phyloP scores from a whole-genome alignment of 352 stramenopile species.

The Pythium vanterpoolii region DNA sequence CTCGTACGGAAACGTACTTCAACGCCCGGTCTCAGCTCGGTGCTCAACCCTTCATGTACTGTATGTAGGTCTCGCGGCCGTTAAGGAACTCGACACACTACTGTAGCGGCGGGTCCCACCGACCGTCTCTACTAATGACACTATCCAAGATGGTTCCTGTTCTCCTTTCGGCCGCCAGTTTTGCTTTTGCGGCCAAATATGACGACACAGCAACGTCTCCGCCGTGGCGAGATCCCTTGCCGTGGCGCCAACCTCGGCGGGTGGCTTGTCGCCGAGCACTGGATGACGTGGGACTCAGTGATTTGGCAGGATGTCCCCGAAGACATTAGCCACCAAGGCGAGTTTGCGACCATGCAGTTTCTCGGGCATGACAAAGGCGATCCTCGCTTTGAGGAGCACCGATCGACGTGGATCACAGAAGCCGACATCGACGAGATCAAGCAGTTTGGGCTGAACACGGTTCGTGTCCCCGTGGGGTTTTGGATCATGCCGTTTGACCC shows the following conservation, averaged over 20 bases:
- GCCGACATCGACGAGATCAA: constrained; percentile 68
- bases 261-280: constrained; percentile 83
- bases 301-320: constrained; percentile 79
- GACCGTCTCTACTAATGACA: not conserved
- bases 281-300: constrained; percentile 73
- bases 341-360: constrained; percentile 50
- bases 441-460: constrained; percentile 58
- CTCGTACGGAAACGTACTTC: constrained; percentile 20
- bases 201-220: constrained; percentile 20
- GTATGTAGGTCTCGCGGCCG: constrained; percentile 26
- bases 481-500: constrained; percentile 65
- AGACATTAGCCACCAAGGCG: constrained; percentile 45
- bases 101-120: constrained; percentile 7
- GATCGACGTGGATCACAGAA: constrained; percentile 72
- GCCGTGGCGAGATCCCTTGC: constrained; percentile 29
- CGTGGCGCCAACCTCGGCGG: constrained; percentile 81
- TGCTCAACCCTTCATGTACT: not conserved
- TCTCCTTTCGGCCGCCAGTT: not conserved
- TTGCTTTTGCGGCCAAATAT: not conserved
- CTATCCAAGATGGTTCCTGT: not conserved
- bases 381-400: constrained; percentile 70
- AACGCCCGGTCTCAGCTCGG: not conserved
- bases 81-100: constrained; percentile 29
- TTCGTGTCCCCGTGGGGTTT: constrained; percentile 76
- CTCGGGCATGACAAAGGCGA: constrained; percentile 47